Evolutionary conservation across 2,329 filamentous ascomycete genomes (phyloP), one percentile per base, ranked within the genome.

Genomic region (Setomelanomma holmii): DNA sequence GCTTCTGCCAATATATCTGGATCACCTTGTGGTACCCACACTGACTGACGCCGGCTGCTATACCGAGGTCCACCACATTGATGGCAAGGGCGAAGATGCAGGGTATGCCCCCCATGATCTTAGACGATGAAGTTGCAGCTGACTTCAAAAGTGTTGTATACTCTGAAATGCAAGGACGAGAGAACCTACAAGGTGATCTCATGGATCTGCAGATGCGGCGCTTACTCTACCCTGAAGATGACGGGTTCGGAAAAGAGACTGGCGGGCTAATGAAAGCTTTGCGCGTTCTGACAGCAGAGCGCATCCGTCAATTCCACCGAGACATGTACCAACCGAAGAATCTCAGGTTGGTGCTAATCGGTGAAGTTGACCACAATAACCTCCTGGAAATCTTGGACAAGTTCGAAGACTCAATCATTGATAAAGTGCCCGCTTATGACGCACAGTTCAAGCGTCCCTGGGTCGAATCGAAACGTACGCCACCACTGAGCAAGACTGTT

Each of bases 311-410:
- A 52, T 99, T 98, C 67, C 95, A 99, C 74, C 87, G 87, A 56
- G 90, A 93, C 59, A 98, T 99, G 93, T 99, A 99, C 69, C 93
- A 98, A 72, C 95, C 95, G 3, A 93, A 93, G 72, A 99, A 99
- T 68, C 80, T 99, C 53, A 96, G 93, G 59, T 79, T 99, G 22
- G 85, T 97, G 21, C 86, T 99, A 53, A 89, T 96, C n/a, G 95
- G 95, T 38, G 92, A 97, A 74, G 86, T 96, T 1, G 87, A 97
- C 68, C 90, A 97, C 69, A 78, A 84, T 0, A 83, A 96, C 65
- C 82, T 99, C 51, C 78, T 98, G 19, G 77, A 88, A 24, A 91
- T 96, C 40, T 78, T 99, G 27, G 91, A 96, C 66, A 81, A 87
- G 20, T 99, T 99, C 68, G 95, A 99, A 74, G 86, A 89, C 55